Evolutionary conservation across 2,329 filamentous ascomycete genomes (phyloP).

Genomic region (Biscogniauxia marginata): DNA sequence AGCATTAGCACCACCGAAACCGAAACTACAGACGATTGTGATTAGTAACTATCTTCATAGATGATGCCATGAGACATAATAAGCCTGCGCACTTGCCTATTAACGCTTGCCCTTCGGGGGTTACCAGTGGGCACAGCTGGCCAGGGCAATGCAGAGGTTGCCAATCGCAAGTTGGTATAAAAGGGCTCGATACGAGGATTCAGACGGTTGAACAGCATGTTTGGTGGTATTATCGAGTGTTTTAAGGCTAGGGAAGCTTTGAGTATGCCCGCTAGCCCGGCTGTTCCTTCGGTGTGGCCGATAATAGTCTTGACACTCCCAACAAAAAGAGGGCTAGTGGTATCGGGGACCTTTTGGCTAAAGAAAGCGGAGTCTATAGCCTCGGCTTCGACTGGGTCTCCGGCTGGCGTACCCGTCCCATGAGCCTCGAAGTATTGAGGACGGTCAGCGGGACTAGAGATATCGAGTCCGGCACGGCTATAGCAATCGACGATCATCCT

Average conservation of each 20-base stretch:
- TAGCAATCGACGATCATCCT: constrained; percentile 6
- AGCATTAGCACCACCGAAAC: constrained; percentile 16
- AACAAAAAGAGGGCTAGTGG: constrained; percentile 1
- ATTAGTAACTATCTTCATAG: neutral
- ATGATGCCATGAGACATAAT: neutral
- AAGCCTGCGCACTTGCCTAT: neutral
- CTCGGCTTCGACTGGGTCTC: constrained; percentile 26
- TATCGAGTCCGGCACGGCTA: constrained; percentile 3
- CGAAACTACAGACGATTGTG: constrained; percentile 6
- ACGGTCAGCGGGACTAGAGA: constrained; percentile 4
- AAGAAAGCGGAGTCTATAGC: constrained; percentile 18
- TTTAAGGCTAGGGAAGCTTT: constrained; percentile 8
- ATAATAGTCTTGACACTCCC: constrained; percentile 15
- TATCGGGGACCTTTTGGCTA: neutral
- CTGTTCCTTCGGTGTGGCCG: constrained; percentile 11
- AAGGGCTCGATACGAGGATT: constrained; percentile 7
- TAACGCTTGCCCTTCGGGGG: constrained; percentile 4
- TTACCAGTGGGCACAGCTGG: neutral
- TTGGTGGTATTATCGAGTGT: constrained; percentile 9
- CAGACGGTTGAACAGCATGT: constrained; percentile 8
- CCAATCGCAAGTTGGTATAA: neutral
- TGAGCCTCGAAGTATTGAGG: constrained; percentile 32
- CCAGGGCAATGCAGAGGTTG: constrained; percentile 1
- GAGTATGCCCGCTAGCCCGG: constrained; percentile 12
- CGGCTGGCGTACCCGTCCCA: constrained; percentile 28